These are phyloP conservation scores for Poterioochromonas sp. DNA, from an alignment of 352 stramenopile species.

Conservation along the genomic window DNA sequence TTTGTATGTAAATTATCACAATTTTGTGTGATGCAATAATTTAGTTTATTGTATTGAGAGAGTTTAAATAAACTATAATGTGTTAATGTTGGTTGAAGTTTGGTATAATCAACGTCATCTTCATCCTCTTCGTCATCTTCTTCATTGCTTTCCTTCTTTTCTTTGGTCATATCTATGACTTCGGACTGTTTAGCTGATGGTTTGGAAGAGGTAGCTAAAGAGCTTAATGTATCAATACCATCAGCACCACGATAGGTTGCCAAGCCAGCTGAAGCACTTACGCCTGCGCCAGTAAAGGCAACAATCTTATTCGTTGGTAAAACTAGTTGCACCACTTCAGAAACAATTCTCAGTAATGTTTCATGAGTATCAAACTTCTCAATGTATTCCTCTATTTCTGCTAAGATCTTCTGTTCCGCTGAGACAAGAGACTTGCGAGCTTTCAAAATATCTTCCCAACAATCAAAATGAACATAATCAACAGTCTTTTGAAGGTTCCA, in stretches of 20 bases:
- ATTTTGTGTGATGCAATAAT: constrained; percentile 26
- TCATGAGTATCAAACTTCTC: not conserved
- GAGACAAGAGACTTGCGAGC: not conserved
- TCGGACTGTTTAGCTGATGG: not conserved
- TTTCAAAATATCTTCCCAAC: not conserved
- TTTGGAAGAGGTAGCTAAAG: not conserved
- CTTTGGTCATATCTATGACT: not conserved
- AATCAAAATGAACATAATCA: constrained; percentile 8
- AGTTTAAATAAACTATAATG: not conserved
- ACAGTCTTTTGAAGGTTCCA: not conserved
- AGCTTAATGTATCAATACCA: not conserved
- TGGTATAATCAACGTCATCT: not conserved
- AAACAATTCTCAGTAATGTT: not conserved
- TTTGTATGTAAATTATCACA: constrained; percentile 20
- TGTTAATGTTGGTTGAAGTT: constrained; percentile 1
- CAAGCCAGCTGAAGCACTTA: constrained; percentile 2
- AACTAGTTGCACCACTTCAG: not conserved
- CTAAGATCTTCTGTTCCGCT: not conserved
- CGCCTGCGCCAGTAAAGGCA: constrained; percentile 1
- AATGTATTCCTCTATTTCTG: not conserved
- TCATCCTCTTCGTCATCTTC: not conserved
- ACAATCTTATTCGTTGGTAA: not conserved
- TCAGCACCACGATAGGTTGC: constrained; percentile 11
- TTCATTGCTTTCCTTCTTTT: not conserved
- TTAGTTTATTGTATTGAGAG: not conserved